Base-by-base conservation (phyloP, 352 stramenopile species). In the Globisporangium okanoganense region DNA sequence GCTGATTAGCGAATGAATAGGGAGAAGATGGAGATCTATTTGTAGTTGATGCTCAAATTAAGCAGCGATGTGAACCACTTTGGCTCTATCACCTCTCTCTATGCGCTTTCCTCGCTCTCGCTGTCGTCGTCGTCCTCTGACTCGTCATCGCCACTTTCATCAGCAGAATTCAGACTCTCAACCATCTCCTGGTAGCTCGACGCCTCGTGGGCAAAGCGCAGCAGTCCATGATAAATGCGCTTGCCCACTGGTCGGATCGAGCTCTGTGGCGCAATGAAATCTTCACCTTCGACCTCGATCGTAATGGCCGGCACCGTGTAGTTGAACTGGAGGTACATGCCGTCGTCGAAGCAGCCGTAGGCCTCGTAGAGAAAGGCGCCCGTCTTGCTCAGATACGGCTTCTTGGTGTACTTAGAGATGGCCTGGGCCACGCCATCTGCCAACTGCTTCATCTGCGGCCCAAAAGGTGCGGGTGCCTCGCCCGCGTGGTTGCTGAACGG, bases 271-370 rank as follows among this genome's bases (percentile, higher is more conserved):
- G 73, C 75, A n/a, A 87, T 73, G 66, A 92, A 92, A 57, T 90
- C 79, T 3, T 68, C 58, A 3, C 83, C 83, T 35, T 88, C 75
- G 16, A 90, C 76, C 63, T 92, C 83, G 51, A 90, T 79, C 3
- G 80, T 92, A 40, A 92, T 54, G 16, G 78, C 67, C 10, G 83
- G 78, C 10, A 89, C 77, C 9, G 74, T 87, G 29, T 77, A 78
- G 57, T 90, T 90, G 50, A 72, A 84, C 31, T 69, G 61, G 6
- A 79, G 64, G 62, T 75, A 88, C 54, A 91, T 74, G 0, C 61
- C 72, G 45, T 92, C 82, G 58, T 88, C 77, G 49, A 90, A 79
- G 61, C 80, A 90, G 12, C 82, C 82, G 52, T 83, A 92, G 20
- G 80, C 78, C 47, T 78, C 69, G 66, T 92, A 92, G 2, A 92